phyloP scores from a whole-genome alignment of 164 flowering plant species.

The Vitis labrusca region DNA sequence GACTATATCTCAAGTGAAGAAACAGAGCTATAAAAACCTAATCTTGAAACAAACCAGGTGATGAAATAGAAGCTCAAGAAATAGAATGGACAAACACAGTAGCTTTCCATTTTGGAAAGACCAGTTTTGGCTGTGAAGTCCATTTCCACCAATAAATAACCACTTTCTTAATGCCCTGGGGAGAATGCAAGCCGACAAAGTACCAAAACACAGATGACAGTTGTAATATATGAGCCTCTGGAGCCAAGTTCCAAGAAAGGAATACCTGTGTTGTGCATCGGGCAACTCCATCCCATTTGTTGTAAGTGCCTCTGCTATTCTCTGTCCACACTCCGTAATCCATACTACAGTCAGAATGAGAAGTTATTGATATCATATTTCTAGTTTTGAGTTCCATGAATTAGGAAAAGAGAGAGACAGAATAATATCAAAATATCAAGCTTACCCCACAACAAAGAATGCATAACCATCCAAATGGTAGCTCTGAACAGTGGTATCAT shows the following conservation, averaged over 20 bases:
- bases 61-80: too few species aligned
- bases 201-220: not conserved
- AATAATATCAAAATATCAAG: conserved; percentile 1
- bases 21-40: too few species aligned
- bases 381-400: not conserved
- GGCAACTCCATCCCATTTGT: conserved; percentile 97
- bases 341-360: conserved; percentile 57
- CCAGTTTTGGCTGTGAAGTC: too few species aligned
- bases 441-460: conserved; percentile 97
- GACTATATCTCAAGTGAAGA: too few species aligned
- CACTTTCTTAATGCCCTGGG: too few species aligned
- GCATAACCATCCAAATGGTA: conserved; percentile 96
- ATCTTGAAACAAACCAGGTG: too few species aligned
- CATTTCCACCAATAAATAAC: too few species aligned
- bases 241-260: not conserved
- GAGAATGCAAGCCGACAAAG: too few species aligned
- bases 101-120: too few species aligned
- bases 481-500: conserved; percentile 69
- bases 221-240: not conserved
- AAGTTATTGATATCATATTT: not conserved
- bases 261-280: conserved; percentile 80
- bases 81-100: too few species aligned
- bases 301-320: conserved; percentile 80
- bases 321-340: conserved; percentile 91
- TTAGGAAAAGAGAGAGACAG: not conserved